Evolutionary conservation across 2,329 filamentous ascomycete genomes (phyloP), one percentile per base, ranked within the genome.

Genomic region (Periconia digitata): DNA sequence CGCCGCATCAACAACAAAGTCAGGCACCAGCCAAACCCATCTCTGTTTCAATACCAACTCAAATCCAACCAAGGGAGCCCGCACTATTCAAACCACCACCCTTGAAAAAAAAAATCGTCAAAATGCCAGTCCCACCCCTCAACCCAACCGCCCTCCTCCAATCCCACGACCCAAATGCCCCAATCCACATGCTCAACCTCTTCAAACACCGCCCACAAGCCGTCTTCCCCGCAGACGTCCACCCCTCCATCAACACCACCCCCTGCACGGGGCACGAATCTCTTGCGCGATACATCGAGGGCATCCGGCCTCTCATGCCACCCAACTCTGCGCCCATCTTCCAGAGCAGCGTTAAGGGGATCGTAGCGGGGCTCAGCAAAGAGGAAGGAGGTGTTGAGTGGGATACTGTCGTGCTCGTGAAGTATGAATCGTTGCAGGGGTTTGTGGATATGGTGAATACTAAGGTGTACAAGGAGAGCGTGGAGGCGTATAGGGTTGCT

Each of bases 151-250:
- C n/a, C 21, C 35, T 24, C 3, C 10, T 24, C 2, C 2, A 10
- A 10, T 40, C 43, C 13, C 44, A 50, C 44, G 44, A 51, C 27
- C 46, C 43, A 6, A 38, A 24, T 7, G 55, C 50, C 43, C 56
- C 56, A 45, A 47, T 61, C 37, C 58, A 42, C 44, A 57, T 59
- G 50, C 54, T 61, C 34, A 58, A 61, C 32, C 52, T 59, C 40
- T 56, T 47, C 47, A 50, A 46, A 10, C 57, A 45, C 43, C 36
- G 39, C 3, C 6, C 21, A 10, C 46, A 32, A 3, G 54, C 56
- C 2, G 6, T 32, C 12, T 59, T 58, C 21, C n/a, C n/a, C n/a
- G 15, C 46, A 7, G 43, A 49, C 10, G 46, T 52, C 13, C 46
- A 54, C 29, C 37, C 46, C n/a, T 41, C 43, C 13, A 12, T 43